phyloP scores from a whole-genome alignment of 148 eudicot species.

The Salicornia ramosissima region DNA sequence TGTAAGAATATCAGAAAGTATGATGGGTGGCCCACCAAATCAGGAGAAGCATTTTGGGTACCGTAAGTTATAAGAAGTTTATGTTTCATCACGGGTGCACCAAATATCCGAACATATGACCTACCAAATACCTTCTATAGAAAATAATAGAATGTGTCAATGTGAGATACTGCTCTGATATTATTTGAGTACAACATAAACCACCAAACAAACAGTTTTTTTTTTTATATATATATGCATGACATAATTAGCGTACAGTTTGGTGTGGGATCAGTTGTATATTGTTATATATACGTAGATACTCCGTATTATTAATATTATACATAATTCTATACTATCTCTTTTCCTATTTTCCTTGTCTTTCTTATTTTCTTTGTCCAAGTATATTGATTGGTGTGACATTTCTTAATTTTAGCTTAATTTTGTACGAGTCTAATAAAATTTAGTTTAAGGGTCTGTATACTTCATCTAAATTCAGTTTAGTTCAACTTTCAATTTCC shows the following conservation, averaged over 20 bases:
- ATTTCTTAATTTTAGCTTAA: too few relatives aligned
- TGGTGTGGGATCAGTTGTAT: constrained; percentile 12
- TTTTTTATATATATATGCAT: constrained; percentile 21
- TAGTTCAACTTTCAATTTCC: too few relatives aligned
- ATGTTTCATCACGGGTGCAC: constrained; percentile 23
- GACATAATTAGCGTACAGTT: constrained; percentile 26
- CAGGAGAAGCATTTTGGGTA: constrained; percentile 16
- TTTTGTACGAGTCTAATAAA: too few relatives aligned
- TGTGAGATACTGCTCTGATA: constrained; percentile 20
- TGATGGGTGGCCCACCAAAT: constrained; percentile 13
- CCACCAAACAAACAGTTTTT: constrained; percentile 14
- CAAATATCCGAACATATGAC: constrained; percentile 26
- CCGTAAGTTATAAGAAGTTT: constrained; percentile 1
- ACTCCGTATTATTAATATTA: too few relatives aligned
- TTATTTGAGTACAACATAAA: constrained; percentile 10
- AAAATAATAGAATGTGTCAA: too few relatives aligned
- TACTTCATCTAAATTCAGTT: too few relatives aligned
- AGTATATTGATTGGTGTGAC: too few relatives aligned
- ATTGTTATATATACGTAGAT: too few relatives aligned
- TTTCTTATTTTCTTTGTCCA: not conserved
- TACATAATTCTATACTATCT: too few relatives aligned
- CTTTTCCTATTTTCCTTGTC: not conserved
- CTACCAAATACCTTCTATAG: constrained; percentile 21
- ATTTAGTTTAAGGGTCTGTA: too few relatives aligned
- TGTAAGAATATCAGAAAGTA: not conserved